Base-by-base conservation (phyloP, 768 basidiomycete species). In the Strobilomyces echinocephalus region DNA sequence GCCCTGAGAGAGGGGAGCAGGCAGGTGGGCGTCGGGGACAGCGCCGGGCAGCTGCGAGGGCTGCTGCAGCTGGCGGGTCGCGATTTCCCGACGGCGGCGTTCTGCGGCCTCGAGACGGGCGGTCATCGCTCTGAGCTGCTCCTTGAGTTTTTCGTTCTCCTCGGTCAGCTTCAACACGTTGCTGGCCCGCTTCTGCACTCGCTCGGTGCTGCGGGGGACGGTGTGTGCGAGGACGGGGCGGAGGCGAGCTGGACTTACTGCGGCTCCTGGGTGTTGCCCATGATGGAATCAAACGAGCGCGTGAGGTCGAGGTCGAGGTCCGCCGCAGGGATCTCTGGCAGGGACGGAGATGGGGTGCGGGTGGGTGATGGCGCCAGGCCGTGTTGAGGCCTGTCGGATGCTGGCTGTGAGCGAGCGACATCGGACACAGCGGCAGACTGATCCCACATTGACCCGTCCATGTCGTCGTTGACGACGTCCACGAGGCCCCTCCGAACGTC, bases 121-220 rank as follows among this genome's bases (percentile, higher is more conserved):
- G 18, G 79, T 76, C 84, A 91, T 85, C 46, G 82, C 85, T 63
- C 76, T 82, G 63, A 91, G 77, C 70, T 89, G 83, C 46, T 79
- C 84, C 69, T 85, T 83, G 55, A 91, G 73, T 68, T 83, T 86
- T 68, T 87, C 85, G 67, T 90, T 86, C 75, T 91, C 88, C 72
- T 86, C 77, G 20, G 85, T 77, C 34, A 91, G 75, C 63, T 85
- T 88, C 64, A 87, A 67, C 54, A 91, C 85, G 68, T 86, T 89
- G 61, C 84, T 87, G 39, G 82, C 83, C 56, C 88, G 82, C 71
- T 89, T 90, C 65, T 87, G 74, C 58, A 79, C 67, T 53, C 68
- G 69, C 57, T 74, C 69, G 31, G 24, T 57, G 43, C 69, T 70
- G 58, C 44, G 49, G 53, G 47, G 36, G 45, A 65, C 61, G 61